Evolutionary conservation across 768 basidiomycete genomes (phyloP), one percentile per base, ranked within the genome.

Genomic region (Leccinum boreale): DNA sequence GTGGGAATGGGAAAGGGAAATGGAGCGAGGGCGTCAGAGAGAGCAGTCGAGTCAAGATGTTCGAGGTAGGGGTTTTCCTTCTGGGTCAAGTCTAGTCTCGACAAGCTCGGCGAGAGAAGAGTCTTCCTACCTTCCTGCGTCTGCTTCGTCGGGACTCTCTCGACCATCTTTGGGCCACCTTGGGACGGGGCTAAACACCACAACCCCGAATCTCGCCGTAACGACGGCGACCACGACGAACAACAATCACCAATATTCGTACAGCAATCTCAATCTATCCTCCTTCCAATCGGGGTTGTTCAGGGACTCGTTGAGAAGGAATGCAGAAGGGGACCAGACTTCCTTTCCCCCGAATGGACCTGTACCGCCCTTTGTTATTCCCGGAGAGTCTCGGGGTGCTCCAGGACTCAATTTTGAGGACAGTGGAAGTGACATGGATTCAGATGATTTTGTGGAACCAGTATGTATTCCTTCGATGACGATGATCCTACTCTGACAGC

Each of bases 231-330:
- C 58, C 12, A 49, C 58, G 28, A 50, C 51, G n/a, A 65, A 62
- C 50, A 60, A 39, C 35, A 50, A 23, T n/a, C 60, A 60, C 29
- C 61, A 57, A 5, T 70, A 72, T 48, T 68, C 72, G 6, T 72
- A 72, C 50, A 63, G 59, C 52, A 72, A 65, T 47, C 26, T 72
- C n/a, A 68, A 72, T n/a, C 51, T 72, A 5, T 62, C 69, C 17
- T 58, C 70, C 39, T 72, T 72, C 53, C 70, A 70, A 33, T 68
- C 71, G 24, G 71, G 71, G 3, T 35, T 73, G n/a, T 72, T 74
- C 50, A 66, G 71, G 28, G 71, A 72, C 57, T 74, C 71, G 26
- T 28, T 72, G 17, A 66, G 65, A 61, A 70, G 68, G 52, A 66
- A 62, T 42, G 64, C 47, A 19, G 69, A 68, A 21, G 66, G 63